A percentile compares a stretch with the other conserved stretches of the same genome.
Conservation (phyloP, 2,329 filamentous ascomycete genomes). For the Emmonsia crescens region DNA sequence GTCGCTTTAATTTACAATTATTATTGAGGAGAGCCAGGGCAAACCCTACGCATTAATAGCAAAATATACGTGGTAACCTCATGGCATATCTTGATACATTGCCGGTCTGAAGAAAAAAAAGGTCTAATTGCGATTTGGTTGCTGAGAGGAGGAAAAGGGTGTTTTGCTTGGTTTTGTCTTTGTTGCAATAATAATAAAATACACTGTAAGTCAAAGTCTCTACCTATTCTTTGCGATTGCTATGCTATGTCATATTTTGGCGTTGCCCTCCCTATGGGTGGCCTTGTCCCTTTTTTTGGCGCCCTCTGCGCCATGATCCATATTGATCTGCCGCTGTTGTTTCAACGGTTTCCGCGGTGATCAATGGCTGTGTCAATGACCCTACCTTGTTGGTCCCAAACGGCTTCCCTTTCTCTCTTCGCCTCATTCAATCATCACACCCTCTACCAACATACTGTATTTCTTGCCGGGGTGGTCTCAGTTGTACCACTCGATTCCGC, state of each 20-base stretch:
- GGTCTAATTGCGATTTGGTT: background rate
- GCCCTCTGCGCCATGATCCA: background rate
- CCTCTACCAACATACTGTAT: no score
- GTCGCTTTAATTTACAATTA: background rate
- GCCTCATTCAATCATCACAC: background rate
- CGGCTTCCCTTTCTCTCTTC: background rate
- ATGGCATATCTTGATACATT: conserved; percentile 1
- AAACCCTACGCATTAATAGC: background rate
- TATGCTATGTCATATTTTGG: background rate
- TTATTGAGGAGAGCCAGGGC: background rate
- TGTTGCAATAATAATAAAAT: background rate
- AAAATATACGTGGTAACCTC: no score
- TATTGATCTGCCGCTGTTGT: background rate
- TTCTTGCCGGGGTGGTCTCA: background rate
- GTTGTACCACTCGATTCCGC: background rate
- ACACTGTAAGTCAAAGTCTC: background rate
- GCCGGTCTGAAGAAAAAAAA: background rate
- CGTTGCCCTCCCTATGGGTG: background rate
- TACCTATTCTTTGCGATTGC: background rate
- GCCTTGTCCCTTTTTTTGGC: background rate
- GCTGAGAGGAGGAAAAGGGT: background rate
- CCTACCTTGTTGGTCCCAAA: background rate
- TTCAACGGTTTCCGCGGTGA: conserved; percentile 2
- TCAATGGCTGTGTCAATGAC: background rate
- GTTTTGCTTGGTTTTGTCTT: background rate